Evolutionary conservation across 2,329 filamentous ascomycete genomes (phyloP).

Genomic region (Ciborinia camelliae): DNA sequence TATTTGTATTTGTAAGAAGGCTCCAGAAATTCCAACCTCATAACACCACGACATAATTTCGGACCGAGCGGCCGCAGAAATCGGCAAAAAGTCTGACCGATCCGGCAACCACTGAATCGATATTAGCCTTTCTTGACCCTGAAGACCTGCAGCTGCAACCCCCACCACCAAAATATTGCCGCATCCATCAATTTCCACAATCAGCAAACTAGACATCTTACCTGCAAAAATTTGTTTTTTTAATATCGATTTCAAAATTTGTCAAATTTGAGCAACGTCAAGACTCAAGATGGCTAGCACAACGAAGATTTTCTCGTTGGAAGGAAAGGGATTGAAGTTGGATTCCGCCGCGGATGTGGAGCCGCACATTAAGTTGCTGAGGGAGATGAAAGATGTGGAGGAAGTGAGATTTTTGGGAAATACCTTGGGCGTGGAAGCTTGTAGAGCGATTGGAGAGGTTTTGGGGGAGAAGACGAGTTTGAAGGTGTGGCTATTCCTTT

Average conservation of each 20-base stretch:
- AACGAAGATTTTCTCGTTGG: conserved; percentile 77
- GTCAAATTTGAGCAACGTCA: conserved; percentile 33
- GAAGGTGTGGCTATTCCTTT: conserved; percentile 49
- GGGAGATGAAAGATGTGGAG: conserved; percentile 69
- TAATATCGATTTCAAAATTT: conserved; percentile 24
- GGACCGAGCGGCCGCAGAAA: background rate
- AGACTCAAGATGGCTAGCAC: conserved; percentile 46
- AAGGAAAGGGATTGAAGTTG: conserved; percentile 89
- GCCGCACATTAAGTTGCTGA: conserved; percentile 73
- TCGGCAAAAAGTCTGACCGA: conserved; percentile 9
- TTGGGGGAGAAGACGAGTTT: conserved; percentile 81
- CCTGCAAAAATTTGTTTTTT: conserved; percentile 16
- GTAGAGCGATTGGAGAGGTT: conserved; percentile 77
- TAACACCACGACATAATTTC: conserved; percentile 6
- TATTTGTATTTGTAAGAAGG: conserved; percentile 26
- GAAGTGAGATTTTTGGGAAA: conserved; percentile 87
- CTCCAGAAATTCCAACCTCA: background rate
- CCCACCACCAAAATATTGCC: conserved; percentile 21
- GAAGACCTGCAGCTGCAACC: conserved; percentile 20
- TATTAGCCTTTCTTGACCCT: conserved; percentile 25
- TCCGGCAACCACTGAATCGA: background rate
- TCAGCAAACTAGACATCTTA: conserved; percentile 7
- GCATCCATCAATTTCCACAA: conserved; percentile 15
- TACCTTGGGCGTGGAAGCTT: conserved; percentile 86
- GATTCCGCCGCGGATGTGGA: conserved; percentile 84